phyloP scores from a whole-genome alignment of 805 yeast genomes.

The Kodamaea leandrae region DNA sequence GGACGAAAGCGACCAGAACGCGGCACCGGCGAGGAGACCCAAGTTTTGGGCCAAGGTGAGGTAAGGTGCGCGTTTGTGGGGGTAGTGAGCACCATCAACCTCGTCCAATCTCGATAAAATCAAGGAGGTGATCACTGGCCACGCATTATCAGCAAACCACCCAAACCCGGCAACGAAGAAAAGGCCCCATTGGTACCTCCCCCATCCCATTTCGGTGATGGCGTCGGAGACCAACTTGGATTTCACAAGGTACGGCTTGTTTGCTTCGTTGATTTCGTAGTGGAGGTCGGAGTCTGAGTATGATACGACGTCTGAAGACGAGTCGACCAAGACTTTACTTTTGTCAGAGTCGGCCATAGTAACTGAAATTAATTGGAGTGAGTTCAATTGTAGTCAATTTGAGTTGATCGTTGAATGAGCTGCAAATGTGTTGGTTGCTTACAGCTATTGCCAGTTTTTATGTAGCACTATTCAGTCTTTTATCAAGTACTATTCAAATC shows the following conservation, averaged over 20 bases:
- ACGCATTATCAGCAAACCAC: slow-evolving; percentile 40
- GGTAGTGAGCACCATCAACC: slow-evolving; percentile 36
- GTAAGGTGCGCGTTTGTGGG: slow-evolving; percentile 31
- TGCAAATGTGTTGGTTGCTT: too few species aligned
- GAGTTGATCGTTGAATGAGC: too few species aligned
- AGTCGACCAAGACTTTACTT: not conserved
- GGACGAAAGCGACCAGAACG: slow-evolving; percentile 23
- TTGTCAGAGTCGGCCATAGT: not conserved
- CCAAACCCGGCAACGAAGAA: slow-evolving; percentile 28
- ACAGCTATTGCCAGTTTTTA: too few species aligned
- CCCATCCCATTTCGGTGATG: slow-evolving; percentile 38
- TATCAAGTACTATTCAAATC: too few species aligned
- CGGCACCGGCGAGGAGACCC: slow-evolving; percentile 25
- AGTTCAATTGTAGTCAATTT: too few species aligned
- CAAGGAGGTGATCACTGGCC: slow-evolving; percentile 37
- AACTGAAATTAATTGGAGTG: not conserved
- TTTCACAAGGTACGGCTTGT: slow-evolving; percentile 15
- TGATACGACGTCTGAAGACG: slow-evolving; percentile 7
- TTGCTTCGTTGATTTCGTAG: slow-evolving; percentile 10
- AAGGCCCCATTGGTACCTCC: slow-evolving; percentile 23
- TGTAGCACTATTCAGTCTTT: too few species aligned
- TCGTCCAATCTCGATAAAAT: slow-evolving; percentile 31
- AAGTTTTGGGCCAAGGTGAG: slow-evolving; percentile 38
- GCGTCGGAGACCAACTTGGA: slow-evolving; percentile 37
- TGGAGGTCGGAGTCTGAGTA: slow-evolving; percentile 8